Evolutionary conservation across 371 early-diverging fungal species (phyloP), one percentile per base, ranked within the genome.

Genomic region (Mortierella sp.): DNA sequence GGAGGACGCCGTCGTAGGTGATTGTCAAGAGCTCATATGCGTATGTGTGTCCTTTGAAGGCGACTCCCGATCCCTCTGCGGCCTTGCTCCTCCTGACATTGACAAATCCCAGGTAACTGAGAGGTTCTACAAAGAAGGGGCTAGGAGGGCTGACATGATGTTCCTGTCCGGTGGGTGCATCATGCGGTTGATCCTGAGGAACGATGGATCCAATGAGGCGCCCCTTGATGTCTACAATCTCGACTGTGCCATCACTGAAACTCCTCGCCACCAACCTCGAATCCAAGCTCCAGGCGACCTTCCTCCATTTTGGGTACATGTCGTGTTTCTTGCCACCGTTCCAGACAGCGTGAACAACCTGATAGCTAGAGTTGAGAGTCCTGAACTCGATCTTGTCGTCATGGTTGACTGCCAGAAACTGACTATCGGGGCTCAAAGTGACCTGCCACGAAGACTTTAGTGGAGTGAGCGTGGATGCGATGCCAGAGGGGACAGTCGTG

Each of bases 381-480:
- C 86, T 74, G 70, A 87, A 74, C 66, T 87, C 87, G 55, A 87
- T 75, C 67, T 82, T 86, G 64, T 79, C 82, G 34, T 87, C 87
- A n/a, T 85, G 85, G 34, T 80, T 82, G 13, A 86, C 85, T 2
- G 87, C 87, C 3, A 87, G 76, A 31, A 77, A 71, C 39, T 79
- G 79, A n/a, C 83, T 82, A 66, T 87, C 74, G 10, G 87, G 87
- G 13, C 85, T 85, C 10, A 80, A 61, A 9, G 78, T 68, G 68
- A 86, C 73, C 53, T 78, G 79, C 86, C 86, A 86, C 1, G 86
- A 70, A 11, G 83, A 82, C 43, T 74, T 81, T 24, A 86, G 48
- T 24, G 82, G 79, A 16, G 86, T 76, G 39, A 79, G 72, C 1
- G 80, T 77, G 26, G 83, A 85, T 31, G 86, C 68, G n/a, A 86